Percentiles rank a stretch among this genome's conserved stretches.
phyloP scores from a whole-genome alignment of 2,329 filamentous ascomycete genomes.

The Phialemonium atrogriseum region DNA sequence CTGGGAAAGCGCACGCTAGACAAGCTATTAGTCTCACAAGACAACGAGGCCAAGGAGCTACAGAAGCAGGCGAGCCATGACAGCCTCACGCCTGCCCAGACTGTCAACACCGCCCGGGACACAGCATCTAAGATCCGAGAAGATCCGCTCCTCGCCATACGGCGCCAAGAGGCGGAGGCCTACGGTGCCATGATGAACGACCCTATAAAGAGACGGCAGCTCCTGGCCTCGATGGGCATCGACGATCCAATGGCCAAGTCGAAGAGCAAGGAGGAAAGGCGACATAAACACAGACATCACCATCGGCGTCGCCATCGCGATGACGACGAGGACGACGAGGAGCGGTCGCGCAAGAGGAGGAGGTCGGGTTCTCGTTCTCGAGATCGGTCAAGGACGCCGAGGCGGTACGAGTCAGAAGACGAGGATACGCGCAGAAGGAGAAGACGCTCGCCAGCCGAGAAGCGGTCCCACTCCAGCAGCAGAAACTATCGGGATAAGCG shows the following conservation, averaged over 20 bases:
- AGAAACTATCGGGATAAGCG: slow-evolving; percentile 10
- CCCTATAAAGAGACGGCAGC: slow-evolving; percentile 56
- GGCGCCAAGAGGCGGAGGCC: slow-evolving; percentile 78
- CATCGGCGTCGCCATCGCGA: slow-evolving; percentile 36
- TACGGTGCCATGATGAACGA: slow-evolving; percentile 77
- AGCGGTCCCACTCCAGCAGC: slow-evolving; percentile 1
- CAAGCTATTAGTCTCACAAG: slow-evolving; percentile 66
- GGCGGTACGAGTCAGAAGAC: slow-evolving; percentile 20
- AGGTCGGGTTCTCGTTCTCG: slow-evolving; percentile 39
- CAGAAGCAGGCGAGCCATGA: slow-evolving; percentile 64
- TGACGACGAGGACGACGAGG: slow-evolving; percentile 29
- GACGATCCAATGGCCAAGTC: slow-evolving; percentile 33
- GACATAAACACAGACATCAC: slow-evolving; percentile 28
- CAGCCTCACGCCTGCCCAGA: slow-evolving; percentile 51
- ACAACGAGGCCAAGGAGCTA: slow-evolving; percentile 70
- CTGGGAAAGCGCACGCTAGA: slow-evolving; percentile 91
- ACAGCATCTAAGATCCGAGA: slow-evolving; percentile 79
- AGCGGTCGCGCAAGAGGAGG: slow-evolving; percentile 28
- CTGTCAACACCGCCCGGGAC: slow-evolving; percentile 68
- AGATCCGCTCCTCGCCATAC: slow-evolving; percentile 88
- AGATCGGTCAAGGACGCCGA: slow-evolving; percentile 33
- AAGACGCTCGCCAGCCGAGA: slow-evolving; percentile 5
- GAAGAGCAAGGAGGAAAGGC: slow-evolving; percentile 28
- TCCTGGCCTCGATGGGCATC: slow-evolving; percentile 57
- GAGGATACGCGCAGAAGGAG: slow-evolving; percentile 11